These are phyloP conservation scores for Skeletonema grethae DNA, from an alignment of 108 stramenopile species.

Conservation along the genomic window DNA sequence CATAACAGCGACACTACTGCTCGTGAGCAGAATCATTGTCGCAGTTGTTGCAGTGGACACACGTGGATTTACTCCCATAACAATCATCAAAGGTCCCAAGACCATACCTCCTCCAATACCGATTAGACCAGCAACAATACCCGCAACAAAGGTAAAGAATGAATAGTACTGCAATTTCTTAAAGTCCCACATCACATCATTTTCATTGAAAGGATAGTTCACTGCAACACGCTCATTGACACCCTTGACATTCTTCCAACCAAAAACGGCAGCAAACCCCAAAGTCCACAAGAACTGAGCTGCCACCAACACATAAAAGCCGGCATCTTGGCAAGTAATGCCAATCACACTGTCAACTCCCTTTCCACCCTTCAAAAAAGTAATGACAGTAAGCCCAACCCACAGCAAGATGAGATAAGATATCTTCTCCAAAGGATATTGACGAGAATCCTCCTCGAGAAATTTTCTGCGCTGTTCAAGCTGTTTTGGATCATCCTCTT, in stretches of 20 bases:
- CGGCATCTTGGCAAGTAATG: constrained; percentile 62
- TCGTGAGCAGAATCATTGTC: constrained; percentile 75
- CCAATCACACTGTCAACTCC: constrained; percentile 67
- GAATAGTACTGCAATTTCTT: constrained; percentile 51
- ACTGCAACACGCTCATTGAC: constrained; percentile 43
- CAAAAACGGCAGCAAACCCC: constrained; percentile 56
- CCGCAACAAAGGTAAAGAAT: constrained; percentile 66
- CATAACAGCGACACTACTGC: constrained; percentile 67
- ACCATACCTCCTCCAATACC: constrained; percentile 87
- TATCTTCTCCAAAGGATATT: constrained; percentile 66
- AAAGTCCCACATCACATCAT: constrained; percentile 65
- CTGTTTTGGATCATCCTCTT: constrained; percentile 27
- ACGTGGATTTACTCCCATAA: constrained; percentile 70
- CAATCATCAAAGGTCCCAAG: constrained; percentile 69
- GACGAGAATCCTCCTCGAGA: constrained; percentile 57
- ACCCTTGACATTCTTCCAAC: constrained; percentile 47
- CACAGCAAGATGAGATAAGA: constrained; percentile 49
- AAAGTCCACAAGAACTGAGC: constrained; percentile 68
- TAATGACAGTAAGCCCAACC: constrained; percentile 61
- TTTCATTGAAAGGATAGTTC: constrained; percentile 57
- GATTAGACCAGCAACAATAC: constrained; percentile 71
- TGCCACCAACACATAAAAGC: constrained; percentile 56
- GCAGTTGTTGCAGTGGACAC: constrained; percentile 76
- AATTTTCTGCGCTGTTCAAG: constrained; percentile 31
- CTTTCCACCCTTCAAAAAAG: constrained; percentile 71